Percentiles rank a stretch among this genome's conserved stretches.
These are phyloP conservation scores for Tausonia pullulans DNA, from an alignment of 1,284 basidiomycete genomes.

Conservation along the genomic window DNA sequence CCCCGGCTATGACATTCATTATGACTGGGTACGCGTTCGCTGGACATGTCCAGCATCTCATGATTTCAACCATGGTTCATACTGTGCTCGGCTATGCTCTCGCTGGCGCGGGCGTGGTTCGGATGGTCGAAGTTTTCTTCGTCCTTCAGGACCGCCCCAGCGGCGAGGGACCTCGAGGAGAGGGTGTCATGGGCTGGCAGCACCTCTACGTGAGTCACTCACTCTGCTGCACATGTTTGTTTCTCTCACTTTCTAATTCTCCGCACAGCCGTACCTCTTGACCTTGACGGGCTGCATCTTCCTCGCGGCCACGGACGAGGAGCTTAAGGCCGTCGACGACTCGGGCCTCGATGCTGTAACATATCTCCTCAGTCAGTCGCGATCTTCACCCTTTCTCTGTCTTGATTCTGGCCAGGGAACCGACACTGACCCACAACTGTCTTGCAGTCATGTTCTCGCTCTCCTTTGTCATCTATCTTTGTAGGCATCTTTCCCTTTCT, in stretches of 20 bases:
- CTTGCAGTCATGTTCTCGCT: constrained; percentile 11
- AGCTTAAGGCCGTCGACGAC: constrained; percentile 52
- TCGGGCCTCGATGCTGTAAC: constrained; percentile 13
- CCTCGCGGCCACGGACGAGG: constrained; percentile 86
- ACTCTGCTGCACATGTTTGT: background rate
- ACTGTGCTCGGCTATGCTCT: constrained; percentile 45
- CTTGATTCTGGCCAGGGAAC: background rate
- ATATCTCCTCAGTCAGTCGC: constrained; percentile 12
- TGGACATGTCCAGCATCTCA: constrained; percentile 12
- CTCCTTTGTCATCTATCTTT: constrained; percentile 14
- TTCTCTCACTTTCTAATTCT: background rate
- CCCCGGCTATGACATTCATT: constrained; percentile 17
- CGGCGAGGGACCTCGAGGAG: constrained; percentile 25
- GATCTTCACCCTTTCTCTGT: background rate
- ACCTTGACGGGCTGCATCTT: constrained; percentile 42
- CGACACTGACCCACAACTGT: background rate
- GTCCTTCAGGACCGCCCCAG: constrained; percentile 36
- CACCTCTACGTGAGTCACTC: constrained; percentile 65
- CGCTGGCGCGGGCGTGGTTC: constrained; percentile 69
- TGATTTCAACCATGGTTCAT: constrained; percentile 11
- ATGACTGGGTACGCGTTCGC: constrained; percentile 16
- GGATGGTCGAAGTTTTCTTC: constrained; percentile 81
- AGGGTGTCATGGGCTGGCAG: constrained; percentile 51
- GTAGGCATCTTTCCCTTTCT: background rate
- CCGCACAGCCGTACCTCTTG: constrained; percentile 5